Evolutionary conservation across 495 filamentous ascomycete genomes (phyloP), one percentile per base, ranked within the genome.

Genomic region (Cetradonia linearis): DNA sequence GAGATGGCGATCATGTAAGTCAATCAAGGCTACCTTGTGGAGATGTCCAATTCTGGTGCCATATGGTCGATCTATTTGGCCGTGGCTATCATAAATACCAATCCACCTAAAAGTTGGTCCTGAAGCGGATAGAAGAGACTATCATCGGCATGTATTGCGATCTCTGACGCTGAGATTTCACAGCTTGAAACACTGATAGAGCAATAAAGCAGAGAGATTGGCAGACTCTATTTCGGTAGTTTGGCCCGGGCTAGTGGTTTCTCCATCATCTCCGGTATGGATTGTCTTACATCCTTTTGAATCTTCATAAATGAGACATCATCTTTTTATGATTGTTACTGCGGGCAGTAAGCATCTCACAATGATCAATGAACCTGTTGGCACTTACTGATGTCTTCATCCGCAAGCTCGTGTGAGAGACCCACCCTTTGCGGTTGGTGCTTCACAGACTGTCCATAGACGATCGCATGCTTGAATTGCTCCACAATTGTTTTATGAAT

Each of bases 391-490:
- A 98, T 95, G 75, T 98, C 93, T 74, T 97, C 93, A 73, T 98
- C 93, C 52, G 82, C 87, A 66, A 98, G 78, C 77, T 95, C 88
- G 72, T 98, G 93, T 25, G 83, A 74, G 61, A 98, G 80, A 58
- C 93, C 93, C 61, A 98, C 93, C 62, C 90, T 82, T 76, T 97
- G 94, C 63, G 93, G 93, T 74, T 98, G 93, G 77, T 98, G 93
- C 80, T 96, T 97, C 40, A 98, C 93, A 44, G 91, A 96, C 66
- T 89, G 89, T 55, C 93, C 93, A 73, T 97, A 98, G 50, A 98
- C 93, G 72, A 98, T 85, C 20, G 93, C 93, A 37, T 83, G 79
- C 76, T 90, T 93, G 81, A 98, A 98, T 66, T 96, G 86, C 69
- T 98, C 93, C 58, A 95, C 81, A 68, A 98, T 98, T 36, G 83